Conservation (phyloP, 768 basidiomycete genomes). For the Symmetrospora coprosmae region DNA sequence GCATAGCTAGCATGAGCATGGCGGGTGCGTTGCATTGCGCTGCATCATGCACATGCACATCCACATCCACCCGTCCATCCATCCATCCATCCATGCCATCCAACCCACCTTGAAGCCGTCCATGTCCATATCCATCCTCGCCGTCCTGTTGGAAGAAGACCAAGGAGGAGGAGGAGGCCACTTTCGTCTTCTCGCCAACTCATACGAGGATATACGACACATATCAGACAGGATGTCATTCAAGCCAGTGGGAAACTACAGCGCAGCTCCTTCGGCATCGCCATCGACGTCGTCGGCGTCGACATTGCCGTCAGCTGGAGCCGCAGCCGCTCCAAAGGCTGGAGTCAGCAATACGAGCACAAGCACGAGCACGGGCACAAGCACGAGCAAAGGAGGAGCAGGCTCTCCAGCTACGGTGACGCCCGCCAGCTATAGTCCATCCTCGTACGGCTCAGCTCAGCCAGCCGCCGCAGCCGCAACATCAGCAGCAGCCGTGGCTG, state of each 20-base stretch:
- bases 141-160: neutral
- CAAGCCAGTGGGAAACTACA: neutral
- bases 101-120: constrained; percentile 14
- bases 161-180: neutral
- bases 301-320: too few relatives aligned
- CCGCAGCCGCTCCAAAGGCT: too few relatives aligned
- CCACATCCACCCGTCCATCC: neutral
- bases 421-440: too few relatives aligned
- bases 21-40: neutral
- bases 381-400: too few relatives aligned
- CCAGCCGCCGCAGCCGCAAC: constrained; percentile 6
- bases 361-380: too few relatives aligned
- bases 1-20: neutral
- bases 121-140: neutral
- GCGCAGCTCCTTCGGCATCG: neutral
- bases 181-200: neutral
- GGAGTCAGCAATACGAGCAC: neutral
- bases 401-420: too few relatives aligned
- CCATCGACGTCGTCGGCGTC: too few relatives aligned
- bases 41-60: neutral
- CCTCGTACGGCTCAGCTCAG: too few relatives aligned
- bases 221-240: neutral
- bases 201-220: neutral
- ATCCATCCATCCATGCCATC: neutral
- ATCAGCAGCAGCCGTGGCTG: neutral